A percentile compares a stretch with the other conserved stretches of the same genome.
Evolutionary conservation across 805 yeast species (phyloP).

Genomic region (Metschnikowia similis): DNA sequence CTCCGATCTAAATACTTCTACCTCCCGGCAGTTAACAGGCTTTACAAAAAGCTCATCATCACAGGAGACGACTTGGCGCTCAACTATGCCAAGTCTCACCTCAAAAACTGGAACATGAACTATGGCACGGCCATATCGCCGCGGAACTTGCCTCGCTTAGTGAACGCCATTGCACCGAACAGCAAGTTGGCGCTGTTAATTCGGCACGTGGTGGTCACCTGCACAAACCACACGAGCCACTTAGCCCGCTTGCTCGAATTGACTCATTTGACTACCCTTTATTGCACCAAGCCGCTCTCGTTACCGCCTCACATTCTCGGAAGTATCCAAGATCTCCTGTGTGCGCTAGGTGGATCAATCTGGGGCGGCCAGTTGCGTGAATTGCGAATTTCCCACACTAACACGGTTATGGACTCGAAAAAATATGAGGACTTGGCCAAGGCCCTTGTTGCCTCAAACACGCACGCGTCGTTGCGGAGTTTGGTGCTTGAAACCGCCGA

Average conservation of each 20-base stretch:
- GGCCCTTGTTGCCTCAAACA: conserved; percentile 1
- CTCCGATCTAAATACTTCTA: conserved; percentile 20
- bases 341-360: background rate
- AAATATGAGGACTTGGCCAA: conserved; percentile 4
- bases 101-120: conserved; percentile 19
- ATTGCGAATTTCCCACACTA: conserved; percentile 4
- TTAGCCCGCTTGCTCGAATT: conserved; percentile 3
- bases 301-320: background rate
- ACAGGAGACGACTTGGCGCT: conserved; percentile 11
- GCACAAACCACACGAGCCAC: background rate
- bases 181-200: conserved; percentile 13
- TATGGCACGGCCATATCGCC: conserved; percentile 14
- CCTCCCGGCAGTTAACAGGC: conserved; percentile 22
- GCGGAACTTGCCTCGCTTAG: conserved; percentile 9
- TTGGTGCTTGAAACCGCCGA: conserved; percentile 17
- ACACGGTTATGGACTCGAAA: background rate
- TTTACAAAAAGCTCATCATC: conserved; percentile 22
- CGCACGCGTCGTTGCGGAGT: conserved; percentile 4
- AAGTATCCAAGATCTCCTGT: conserved; percentile 3
- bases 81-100: conserved; percentile 8
- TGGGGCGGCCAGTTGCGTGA: conserved; percentile 6
- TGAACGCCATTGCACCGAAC: conserved; percentile 11
- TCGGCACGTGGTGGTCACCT: conserved; percentile 5
- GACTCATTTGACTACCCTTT: conserved; percentile 4
- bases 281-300: conserved; percentile 2